phyloP scores from a whole-genome alignment of 2,329 filamentous ascomycete species.

The Knoxdaviesia proteae region DNA sequence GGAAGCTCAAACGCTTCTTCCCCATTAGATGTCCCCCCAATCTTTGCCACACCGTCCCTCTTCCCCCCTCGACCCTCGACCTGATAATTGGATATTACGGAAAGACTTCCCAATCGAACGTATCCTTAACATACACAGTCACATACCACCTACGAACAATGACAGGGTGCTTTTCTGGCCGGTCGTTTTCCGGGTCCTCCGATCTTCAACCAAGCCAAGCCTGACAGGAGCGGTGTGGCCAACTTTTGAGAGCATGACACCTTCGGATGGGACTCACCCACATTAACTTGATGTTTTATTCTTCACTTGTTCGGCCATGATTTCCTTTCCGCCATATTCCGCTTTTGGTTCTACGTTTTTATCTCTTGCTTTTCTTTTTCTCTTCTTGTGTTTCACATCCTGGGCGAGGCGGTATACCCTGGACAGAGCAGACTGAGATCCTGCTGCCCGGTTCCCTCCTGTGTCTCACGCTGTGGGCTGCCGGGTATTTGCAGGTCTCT shows the following conservation, averaged over 20 bases:
- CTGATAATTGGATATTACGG: too few species aligned
- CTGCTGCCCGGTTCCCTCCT: too few species aligned
- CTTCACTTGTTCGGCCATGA: background rate
- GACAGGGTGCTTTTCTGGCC: background rate
- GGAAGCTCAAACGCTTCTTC: slow-evolving; percentile 48
- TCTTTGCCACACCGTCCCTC: background rate
- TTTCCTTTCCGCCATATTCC: background rate
- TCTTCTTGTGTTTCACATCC: background rate
- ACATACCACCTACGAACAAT: background rate
- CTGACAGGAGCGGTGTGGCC: too few species aligned
- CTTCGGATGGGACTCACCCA: background rate
- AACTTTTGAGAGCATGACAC: background rate
- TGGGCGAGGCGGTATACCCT: too few species aligned
- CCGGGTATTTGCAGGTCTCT: background rate
- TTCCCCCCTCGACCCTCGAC: too few species aligned
- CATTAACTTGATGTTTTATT: background rate
- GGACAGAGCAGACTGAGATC: too few species aligned
- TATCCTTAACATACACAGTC: too few species aligned
- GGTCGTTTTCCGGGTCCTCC: background rate
- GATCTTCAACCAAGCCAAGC: too few species aligned
- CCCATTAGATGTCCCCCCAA: slow-evolving; percentile 24
- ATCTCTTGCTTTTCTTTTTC: background rate
- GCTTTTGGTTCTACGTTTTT: background rate
- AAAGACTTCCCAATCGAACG: background rate
- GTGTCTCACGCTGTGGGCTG: too few species aligned